Evolutionary conservation across 75 land plant genomes (phyloP).

Genomic region (Isoetes taiwanensis): DNA sequence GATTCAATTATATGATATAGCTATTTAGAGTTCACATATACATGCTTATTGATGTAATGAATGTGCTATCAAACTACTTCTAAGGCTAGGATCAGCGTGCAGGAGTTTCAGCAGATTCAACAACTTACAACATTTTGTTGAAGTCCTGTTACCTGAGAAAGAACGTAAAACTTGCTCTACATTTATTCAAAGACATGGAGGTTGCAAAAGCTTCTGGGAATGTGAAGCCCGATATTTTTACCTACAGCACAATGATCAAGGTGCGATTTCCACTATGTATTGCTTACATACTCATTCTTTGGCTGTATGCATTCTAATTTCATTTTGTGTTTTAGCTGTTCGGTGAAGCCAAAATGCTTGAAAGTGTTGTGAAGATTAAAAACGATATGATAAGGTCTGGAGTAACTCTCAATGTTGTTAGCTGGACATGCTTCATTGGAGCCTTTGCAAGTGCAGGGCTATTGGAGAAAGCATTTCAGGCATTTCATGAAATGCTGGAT

Average conservation of each 20-base stretch:
- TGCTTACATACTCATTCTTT: too few relatives aligned
- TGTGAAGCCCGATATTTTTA: conserved; percentile 51
- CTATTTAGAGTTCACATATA: background rate
- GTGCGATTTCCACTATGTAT: too few relatives aligned
- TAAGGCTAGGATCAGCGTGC: conserved; percentile 27
- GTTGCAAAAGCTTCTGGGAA: conserved; percentile 27
- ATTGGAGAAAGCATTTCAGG: conserved; percentile 49
- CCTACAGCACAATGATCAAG: conserved; percentile 60
- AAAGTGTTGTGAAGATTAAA: conserved; percentile 49
- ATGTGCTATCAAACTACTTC: too few relatives aligned
- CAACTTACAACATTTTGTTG: conserved; percentile 69
- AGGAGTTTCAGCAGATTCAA: conserved; percentile 45
- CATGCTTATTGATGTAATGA: too few relatives aligned
- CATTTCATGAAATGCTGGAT: conserved; percentile 62
- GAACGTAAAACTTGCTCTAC: conserved; percentile 47
- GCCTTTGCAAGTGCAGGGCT: conserved; percentile 62
- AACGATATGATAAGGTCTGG: conserved; percentile 61
- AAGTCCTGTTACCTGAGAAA: conserved; percentile 58
- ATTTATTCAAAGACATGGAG: conserved; percentile 37
- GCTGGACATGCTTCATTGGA: conserved; percentile 73
- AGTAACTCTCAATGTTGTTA: conserved; percentile 54
- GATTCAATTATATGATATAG: background rate
- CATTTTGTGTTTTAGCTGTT: conserved; percentile 33
- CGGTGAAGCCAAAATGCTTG: conserved; percentile 77
- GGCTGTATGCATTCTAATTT: background rate